Conservation (phyloP, 2,329 filamentous ascomycete species). For the Talaromyces sp. region DNA sequence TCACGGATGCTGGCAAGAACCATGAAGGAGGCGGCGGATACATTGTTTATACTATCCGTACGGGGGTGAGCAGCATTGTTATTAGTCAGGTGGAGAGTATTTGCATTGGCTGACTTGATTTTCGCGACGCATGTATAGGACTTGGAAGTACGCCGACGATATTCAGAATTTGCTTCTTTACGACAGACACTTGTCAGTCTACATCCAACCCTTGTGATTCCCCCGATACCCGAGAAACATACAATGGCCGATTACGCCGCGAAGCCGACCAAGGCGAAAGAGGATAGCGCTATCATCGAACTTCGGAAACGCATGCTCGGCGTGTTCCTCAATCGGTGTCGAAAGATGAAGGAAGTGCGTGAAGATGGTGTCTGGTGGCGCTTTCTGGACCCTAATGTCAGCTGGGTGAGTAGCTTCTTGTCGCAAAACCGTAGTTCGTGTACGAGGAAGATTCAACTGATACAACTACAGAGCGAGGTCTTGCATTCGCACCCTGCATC, state of each 20-base stretch:
- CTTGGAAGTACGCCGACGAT: conserved; percentile 88
- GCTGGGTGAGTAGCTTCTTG: conserved; percentile 70
- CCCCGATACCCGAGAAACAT: conserved; percentile 97
- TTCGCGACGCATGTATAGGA: conserved; percentile 63
- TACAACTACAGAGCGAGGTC: conserved; percentile 74
- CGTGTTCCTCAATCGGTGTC: conserved; percentile 91
- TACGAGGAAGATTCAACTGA: not conserved
- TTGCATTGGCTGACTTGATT: conserved; percentile 4
- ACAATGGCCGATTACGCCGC: conserved; percentile 98
- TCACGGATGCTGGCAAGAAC: conserved; percentile 94
- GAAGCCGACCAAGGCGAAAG: conserved; percentile 95
- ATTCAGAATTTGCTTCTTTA: conserved; percentile 93
- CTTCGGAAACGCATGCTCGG: conserved; percentile 94
- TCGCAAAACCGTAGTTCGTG: not conserved
- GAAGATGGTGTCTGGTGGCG: conserved; percentile 97
- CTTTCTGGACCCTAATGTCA: conserved; percentile 95
- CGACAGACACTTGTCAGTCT: conserved; percentile 84
- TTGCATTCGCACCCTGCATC: conserved; percentile 85
- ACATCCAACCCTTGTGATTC: conserved; percentile 92
- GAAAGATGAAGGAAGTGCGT: conserved; percentile 85
- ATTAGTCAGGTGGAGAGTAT: not conserved
- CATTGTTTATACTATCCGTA: conserved; percentile 96
- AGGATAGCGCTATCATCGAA: conserved; percentile 96
- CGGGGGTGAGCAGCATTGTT: conserved; percentile 63
- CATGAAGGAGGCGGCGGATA: conserved; percentile 85